These are phyloP conservation scores for Sextonia rubra DNA, from an alignment of 164 flowering plant species.

Conservation along the genomic window DNA sequence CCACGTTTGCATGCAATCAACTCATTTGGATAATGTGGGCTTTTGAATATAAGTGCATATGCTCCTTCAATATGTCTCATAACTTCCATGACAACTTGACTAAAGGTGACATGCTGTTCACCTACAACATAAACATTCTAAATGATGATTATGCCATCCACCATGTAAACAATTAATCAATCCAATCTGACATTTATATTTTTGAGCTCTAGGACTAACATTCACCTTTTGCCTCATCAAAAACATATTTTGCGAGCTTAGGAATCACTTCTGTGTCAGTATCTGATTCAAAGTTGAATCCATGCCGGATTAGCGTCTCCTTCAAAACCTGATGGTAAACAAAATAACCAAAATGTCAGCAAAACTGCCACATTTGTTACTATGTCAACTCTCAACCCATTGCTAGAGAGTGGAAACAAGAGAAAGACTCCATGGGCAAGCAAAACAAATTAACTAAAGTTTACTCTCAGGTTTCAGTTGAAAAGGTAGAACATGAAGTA, in stretches of 20 bases:
- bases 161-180: background rate
- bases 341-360: background rate
- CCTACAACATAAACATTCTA: conserved; percentile 44
- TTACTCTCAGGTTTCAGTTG: background rate
- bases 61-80: conserved; percentile 99
- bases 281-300: conserved; percentile 90
- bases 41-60: conserved; percentile 93
- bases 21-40: conserved; percentile 95
- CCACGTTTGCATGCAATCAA: conserved; percentile 98
- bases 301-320: conserved; percentile 82
- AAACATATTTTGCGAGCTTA: conserved; percentile 93
- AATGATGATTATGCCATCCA: no score
- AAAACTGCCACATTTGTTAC: background rate
- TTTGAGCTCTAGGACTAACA: background rate
- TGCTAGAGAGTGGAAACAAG: background rate
- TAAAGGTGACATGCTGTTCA: conserved; percentile 67
- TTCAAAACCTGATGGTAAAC: conserved; percentile 61
- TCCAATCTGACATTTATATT: background rate
- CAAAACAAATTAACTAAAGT: background rate
- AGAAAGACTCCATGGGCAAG: background rate
- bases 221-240: conserved; percentile 80
- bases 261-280: conserved; percentile 99
- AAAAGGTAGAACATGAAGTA: background rate
- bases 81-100: conserved; percentile 92
- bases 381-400: background rate